phyloP scores from a whole-genome alignment of 495 filamentous ascomycete genomes.

The Lasiosphaeris hirsuta region DNA sequence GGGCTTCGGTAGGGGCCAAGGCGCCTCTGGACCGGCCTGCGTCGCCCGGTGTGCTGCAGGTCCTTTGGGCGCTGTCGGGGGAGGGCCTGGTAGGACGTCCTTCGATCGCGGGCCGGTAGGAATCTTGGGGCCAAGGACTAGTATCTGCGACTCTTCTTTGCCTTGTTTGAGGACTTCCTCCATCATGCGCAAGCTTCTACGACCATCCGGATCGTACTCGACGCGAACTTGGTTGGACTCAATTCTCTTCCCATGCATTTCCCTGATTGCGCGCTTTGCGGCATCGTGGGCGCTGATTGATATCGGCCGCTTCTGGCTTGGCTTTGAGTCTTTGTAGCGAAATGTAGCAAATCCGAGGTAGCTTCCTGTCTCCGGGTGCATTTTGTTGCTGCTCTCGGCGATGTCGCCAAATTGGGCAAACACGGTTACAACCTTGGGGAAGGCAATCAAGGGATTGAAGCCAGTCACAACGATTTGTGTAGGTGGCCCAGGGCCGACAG shows the following conservation, averaged over 20 bases:
- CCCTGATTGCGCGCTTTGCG: slow-evolving; percentile 71
- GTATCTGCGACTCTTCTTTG: slow-evolving; percentile 40
- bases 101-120: slow-evolving; percentile 40
- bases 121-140: slow-evolving; percentile 26
- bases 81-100: slow-evolving; percentile 55
- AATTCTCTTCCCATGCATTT: slow-evolving; percentile 65
- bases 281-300: slow-evolving; percentile 65
- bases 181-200: slow-evolving; percentile 70
- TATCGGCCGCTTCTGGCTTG: slow-evolving; percentile 42
- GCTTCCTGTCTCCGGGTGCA: slow-evolving; percentile 87
- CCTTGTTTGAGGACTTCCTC: slow-evolving; percentile 65
- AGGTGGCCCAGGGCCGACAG: slow-evolving; percentile 83
- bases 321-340: slow-evolving; percentile 73
- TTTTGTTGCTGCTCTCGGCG: slow-evolving; percentile 81
- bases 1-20: slow-evolving; percentile 31
- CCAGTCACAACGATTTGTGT: slow-evolving; percentile 87
- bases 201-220: slow-evolving; percentile 83
- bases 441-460: slow-evolving; percentile 82
- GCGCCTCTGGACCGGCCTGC: slow-evolving; percentile 8
- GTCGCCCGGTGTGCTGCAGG: slow-evolving; percentile 63
- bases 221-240: slow-evolving; percentile 71
- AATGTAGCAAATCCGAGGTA: slow-evolving; percentile 90
- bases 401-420: slow-evolving; percentile 90
- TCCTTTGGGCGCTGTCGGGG: slow-evolving; percentile 80
- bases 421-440: slow-evolving; percentile 71